phyloP scores from a whole-genome alignment of 2,329 filamentous ascomycete species.

The Arthrinium puccinioides region DNA sequence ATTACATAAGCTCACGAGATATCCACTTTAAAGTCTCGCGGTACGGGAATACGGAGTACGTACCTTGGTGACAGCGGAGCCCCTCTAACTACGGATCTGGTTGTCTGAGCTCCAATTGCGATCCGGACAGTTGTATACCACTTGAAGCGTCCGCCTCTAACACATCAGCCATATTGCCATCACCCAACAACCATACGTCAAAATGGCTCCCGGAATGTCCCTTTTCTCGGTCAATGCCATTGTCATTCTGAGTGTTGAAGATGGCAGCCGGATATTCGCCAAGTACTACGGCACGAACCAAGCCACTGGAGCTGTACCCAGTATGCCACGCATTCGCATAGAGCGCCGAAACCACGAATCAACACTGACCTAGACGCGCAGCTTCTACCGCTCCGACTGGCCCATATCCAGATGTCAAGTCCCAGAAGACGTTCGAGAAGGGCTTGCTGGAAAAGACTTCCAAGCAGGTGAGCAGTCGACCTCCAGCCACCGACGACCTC shows the following conservation, averaged over 20 bases:
- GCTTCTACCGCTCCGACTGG: constrained; percentile 50
- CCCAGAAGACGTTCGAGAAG: constrained; percentile 96
- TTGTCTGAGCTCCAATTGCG: too few relatives aligned
- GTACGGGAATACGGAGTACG: too few relatives aligned
- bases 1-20: too few relatives aligned
- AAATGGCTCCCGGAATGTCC: constrained; percentile 68
- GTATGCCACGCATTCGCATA: constrained; percentile 14
- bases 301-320: constrained; percentile 19
- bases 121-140: too few relatives aligned
- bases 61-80: too few relatives aligned
- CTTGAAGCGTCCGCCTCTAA: not conserved
- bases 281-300: constrained; percentile 56
- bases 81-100: too few relatives aligned
- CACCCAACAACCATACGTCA: constrained; percentile 8
- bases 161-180: too few relatives aligned
- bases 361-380: constrained; percentile 18
- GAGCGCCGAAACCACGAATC: constrained; percentile 5
- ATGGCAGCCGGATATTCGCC: constrained; percentile 83
- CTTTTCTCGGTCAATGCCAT: constrained; percentile 72
- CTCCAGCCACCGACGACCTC: not conserved
- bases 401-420: constrained; percentile 82
- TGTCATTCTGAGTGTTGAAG: constrained; percentile 74
- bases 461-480: constrained; percentile 52
- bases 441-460: constrained; percentile 91
- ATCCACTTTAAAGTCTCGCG: too few relatives aligned